Evolutionary conservation across 768 basidiomycete species (phyloP), one percentile per base, ranked within the genome.

Genomic region (Agaricus blazei): DNA sequence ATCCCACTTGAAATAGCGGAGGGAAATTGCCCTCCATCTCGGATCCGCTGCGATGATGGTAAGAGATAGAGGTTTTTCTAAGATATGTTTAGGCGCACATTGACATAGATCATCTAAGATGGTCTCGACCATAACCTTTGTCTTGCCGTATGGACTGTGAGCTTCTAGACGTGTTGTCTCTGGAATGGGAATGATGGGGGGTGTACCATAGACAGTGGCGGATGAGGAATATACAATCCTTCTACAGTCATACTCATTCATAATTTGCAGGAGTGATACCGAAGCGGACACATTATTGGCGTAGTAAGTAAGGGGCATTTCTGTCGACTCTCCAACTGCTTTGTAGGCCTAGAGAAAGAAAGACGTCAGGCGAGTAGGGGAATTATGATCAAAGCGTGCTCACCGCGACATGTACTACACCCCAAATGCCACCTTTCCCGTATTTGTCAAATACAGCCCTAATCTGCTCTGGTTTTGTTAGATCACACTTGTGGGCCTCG

Each of bases 181-280:
- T 14, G 94, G 92, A 61, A 98, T 98, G 51, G 97, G 97, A 44
- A 98, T 90, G 49, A 74, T 75, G 23, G 91, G 87, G 9, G 97
- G 97, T 3, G 85, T 94, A 52, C 97, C 97, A 66, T 99, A 99
- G 26, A 99, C 97, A 15, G 97, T 98, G 5, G 97, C 97, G 24
- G 93, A 96, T 9, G 95, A 98, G 1, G 97, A 98, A 75, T 98
- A 99, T 51, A 99, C 96, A 56, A 99, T 75, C 57, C 92, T 83
- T 51, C 80, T 79, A 74, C 90, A 92, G 59, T 87, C 85, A 70
- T 84, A 92, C 51, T 88, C 88, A 41, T 76, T 73, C 94, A 96
- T 96, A 61, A 82, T 76, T 75, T 94, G 87, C 60, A 97, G 76
- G 23, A 98, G 84, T 48, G 80, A 85, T 54, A 97, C 71, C 6